Evolutionary conservation across 495 filamentous ascomycete genomes (phyloP), one percentile per base, ranked within the genome.

Genomic region (Daldinia concentrica): DNA sequence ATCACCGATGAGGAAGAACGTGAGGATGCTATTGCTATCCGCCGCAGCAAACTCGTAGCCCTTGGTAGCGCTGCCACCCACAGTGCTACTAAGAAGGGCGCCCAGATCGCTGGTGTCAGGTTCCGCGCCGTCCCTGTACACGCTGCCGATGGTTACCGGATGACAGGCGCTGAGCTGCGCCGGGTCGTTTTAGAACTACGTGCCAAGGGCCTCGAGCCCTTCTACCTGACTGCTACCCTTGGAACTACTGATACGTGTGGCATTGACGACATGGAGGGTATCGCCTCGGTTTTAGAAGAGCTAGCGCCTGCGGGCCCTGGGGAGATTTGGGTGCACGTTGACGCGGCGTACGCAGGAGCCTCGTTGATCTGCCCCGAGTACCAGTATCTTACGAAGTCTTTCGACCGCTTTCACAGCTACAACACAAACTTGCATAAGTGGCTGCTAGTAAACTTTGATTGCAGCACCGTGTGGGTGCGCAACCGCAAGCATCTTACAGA

Each of bases 341-440:
- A 98, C 81, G 95, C 93, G 2, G 95, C 95, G 3, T 98, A 97
- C 81, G 95, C 95, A 4, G 95, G 95, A 0, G 88, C 93, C 0
- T 89, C 93, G 32, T 84, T 98, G 5, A 84, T 97, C 4, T 90
- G 89, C 15, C 89, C 93, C 17, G 93, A 97, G 74, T 93, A 90
- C 76, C 90, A 92, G 69, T 83, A 92, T 74, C 85, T 93, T 58
- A 83, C 91, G 0, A 75, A 83, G 45, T 80, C 86, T 6, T 88
- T 97, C 55, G 79, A 78, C 9, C 77, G 82, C 1, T 93, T 97
- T 64, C 93, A 97, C 80, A 93, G 90, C 74, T 97, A 95, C 83
- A 88, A 97, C 76, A 89, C 92, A 82, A 99, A 98, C 80, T 91
- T 98, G 91, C 95, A 98, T 83, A 99, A 99, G 83, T 98, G 95